A percentile compares a stretch with the other conserved stretches of the same genome.
Evolutionary conservation across 1,139 yeast genomes (phyloP).

Genomic region (Suhomyces taliae): DNA sequence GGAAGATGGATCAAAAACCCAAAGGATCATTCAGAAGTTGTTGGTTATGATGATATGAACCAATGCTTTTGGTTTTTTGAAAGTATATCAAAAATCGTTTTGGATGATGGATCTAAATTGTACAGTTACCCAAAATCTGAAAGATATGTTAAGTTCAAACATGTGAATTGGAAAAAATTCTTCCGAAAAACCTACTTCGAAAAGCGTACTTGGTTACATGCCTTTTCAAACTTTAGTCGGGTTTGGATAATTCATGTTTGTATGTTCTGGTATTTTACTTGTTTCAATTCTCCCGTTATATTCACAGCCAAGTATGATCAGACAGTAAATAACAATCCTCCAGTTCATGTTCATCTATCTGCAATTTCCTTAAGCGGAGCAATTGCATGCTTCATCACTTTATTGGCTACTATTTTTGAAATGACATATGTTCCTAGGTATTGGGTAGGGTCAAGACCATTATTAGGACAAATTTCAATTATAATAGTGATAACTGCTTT

Average conservation of each 20-base stretch:
- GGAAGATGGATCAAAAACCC: slow-evolving; percentile 49
- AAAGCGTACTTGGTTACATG: slow-evolving; percentile 50
- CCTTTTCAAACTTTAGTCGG: slow-evolving; percentile 49
- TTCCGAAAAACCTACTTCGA: slow-evolving; percentile 76
- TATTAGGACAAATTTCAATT: slow-evolving; percentile 44
- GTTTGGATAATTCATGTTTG: slow-evolving; percentile 82
- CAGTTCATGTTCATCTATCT: slow-evolving; percentile 59
- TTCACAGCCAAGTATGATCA: slow-evolving; percentile 66
- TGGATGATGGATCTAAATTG: slow-evolving; percentile 39
- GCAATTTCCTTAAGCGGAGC: slow-evolving; percentile 73
- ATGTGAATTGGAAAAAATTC: slow-evolving; percentile 51
- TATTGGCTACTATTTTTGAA: slow-evolving; percentile 65
- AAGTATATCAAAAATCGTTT: slow-evolving; percentile 52
- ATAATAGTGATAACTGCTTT: slow-evolving; percentile 44
- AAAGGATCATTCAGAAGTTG: slow-evolving; percentile 65
- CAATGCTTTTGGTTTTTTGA: slow-evolving; percentile 80
- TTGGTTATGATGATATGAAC: slow-evolving; percentile 87
- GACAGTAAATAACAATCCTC: slow-evolving; percentile 61
- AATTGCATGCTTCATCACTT: slow-evolving; percentile 62
- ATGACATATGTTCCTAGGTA: slow-evolving; percentile 63
- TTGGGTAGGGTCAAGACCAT: slow-evolving; percentile 65
- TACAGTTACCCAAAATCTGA: slow-evolving; percentile 46
- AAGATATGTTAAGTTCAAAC: slow-evolving; percentile 43
- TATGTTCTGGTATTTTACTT: slow-evolving; percentile 51
- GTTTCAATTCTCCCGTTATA: slow-evolving; percentile 73